Evolutionary conservation across 1,284 basidiomycete genomes (phyloP), one percentile per base, ranked within the genome.

Genomic region (Takashimella tepidaria): DNA sequence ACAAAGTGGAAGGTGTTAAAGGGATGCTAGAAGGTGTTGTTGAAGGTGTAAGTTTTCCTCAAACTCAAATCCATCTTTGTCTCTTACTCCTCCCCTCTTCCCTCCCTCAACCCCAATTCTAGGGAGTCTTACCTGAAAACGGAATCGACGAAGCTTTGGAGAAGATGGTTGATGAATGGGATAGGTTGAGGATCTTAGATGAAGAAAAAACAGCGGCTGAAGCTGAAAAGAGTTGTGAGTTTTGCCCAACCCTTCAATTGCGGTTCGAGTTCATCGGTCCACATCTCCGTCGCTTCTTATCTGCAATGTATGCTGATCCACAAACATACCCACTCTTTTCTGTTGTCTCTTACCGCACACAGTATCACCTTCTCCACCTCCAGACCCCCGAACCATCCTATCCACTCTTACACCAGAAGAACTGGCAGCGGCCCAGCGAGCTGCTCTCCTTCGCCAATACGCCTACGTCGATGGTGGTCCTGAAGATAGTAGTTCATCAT

Each of bases 1-100:
- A 75, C 50, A 75, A 75, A 60, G 57, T 68, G 22, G 74, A 76
- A 57, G 74, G 74, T n/a, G 69, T 73, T 6, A 64, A 61, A 37
- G 70, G 68, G 13, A 74, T 76, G 73, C 57, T 76, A 11, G 74
- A 76, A 53, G 72, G 70, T 22, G 62, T 68, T 12, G 67, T 73
- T n/a, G 66, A 70, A 47, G 65, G 58, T 22, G 64, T 64, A 37
- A 56, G 64, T 61, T 4, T 11, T 8, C n/a, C n/a, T n/a, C n/a
- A n/a, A n/a, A n/a, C n/a, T n/a, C n/a, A n/a, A n/a, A n/a, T n/a
- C n/a, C n/a, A n/a, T n/a, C n/a, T n/a, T n/a, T n/a, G n/a, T n/a
- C n/a, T n/a, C n/a, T n/a, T n/a, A n/a, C n/a, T n/a, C n/a, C n/a
- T n/a, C n/a, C n/a, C n/a, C n/a, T n/a, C n/a, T n/a, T n/a, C n/a